A percentile compares a stretch with the other conserved stretches of the same genome.
phyloP scores from a whole-genome alignment of 495 filamentous ascomycete species.

The Bacidia rubella region DNA sequence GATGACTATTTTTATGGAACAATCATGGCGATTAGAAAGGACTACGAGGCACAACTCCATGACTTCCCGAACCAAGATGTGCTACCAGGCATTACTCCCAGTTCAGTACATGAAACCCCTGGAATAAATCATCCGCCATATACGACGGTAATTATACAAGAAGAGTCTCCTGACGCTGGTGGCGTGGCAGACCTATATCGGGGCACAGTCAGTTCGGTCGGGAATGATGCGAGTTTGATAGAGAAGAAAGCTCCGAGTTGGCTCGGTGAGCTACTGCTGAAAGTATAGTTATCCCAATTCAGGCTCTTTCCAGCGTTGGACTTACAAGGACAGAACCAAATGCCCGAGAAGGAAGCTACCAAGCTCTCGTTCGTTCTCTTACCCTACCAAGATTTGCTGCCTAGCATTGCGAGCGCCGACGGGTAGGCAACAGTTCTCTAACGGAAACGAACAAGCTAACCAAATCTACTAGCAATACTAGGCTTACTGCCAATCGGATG shows the following conservation, averaged over 20 bases:
- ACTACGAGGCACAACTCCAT: conserved; percentile 59
- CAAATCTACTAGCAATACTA: conserved; percentile 45
- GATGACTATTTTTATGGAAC: conserved; percentile 74
- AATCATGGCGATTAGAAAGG: conserved; percentile 61
- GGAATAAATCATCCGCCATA: conserved; percentile 62
- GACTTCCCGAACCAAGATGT: conserved; percentile 41
- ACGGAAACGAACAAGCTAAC: conserved; percentile 9
- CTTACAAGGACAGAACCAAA: conserved; percentile 46
- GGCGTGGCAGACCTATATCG: conserved; percentile 86
- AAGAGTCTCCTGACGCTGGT: conserved; percentile 74
- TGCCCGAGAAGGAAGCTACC: conserved; percentile 77
- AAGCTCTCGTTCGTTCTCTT: conserved; percentile 87
- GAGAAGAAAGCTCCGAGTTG: conserved; percentile 79
- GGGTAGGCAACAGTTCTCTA: conserved; percentile 23
- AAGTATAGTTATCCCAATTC: conserved; percentile 30
- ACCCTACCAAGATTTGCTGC: conserved; percentile 66
- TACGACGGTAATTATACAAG: conserved; percentile 86
- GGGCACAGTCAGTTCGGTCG: conserved; percentile 67
- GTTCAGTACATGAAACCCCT: conserved; percentile 71
- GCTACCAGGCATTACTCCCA: conserved; percentile 58
- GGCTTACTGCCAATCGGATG: conserved; percentile 95
- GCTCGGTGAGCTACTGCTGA: conserved; percentile 80
- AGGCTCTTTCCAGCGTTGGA: not conserved
- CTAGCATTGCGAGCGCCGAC: conserved; percentile 51
- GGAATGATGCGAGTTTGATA: conserved; percentile 64